Conservation (phyloP, 805 yeast genomes). For the Candida maris region DNA sequence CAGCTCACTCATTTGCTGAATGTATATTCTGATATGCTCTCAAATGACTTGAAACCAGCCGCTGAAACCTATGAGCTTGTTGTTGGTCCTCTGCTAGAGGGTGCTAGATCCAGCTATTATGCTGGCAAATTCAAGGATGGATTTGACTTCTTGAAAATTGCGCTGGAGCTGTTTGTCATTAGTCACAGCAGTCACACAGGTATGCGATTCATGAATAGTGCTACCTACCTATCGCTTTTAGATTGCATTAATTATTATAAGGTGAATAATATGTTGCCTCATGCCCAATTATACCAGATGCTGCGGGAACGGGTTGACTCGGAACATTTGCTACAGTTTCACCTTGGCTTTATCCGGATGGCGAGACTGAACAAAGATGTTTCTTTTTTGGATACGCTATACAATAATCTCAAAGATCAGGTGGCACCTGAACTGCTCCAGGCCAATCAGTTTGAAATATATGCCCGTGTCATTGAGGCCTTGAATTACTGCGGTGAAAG, state of each 20-base stretch:
- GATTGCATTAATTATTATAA: constrained; percentile 26
- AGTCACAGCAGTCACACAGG: constrained; percentile 19
- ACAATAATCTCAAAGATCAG: constrained; percentile 29
- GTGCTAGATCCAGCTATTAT: constrained; percentile 41
- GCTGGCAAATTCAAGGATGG: constrained; percentile 38
- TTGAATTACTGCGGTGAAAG: constrained; percentile 49
- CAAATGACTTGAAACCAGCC: constrained; percentile 53
- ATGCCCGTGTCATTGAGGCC: constrained; percentile 49
- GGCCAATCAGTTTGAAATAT: constrained; percentile 43
- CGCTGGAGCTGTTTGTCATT: constrained; percentile 41
- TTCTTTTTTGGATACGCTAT: constrained; percentile 35
- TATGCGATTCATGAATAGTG: constrained; percentile 15
- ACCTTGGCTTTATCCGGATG: constrained; percentile 37
- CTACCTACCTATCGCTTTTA: constrained; percentile 21
- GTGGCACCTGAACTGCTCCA: constrained; percentile 6
- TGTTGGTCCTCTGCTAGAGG: constrained; percentile 47
- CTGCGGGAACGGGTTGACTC: constrained; percentile 12
- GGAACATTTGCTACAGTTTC: constrained; percentile 25
- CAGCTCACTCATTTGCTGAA: constrained; percentile 60
- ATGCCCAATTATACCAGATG: constrained; percentile 15
- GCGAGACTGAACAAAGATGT: constrained; percentile 37
- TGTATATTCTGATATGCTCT: constrained; percentile 63
- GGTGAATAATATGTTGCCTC: constrained; percentile 15
- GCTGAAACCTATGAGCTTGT: constrained; percentile 50
- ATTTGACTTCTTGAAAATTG: constrained; percentile 46